Evolutionary conservation across 108 stramenopile genomes (phyloP), one percentile per base, ranked within the genome.

Genomic region (Epithemia pelagica): DNA sequence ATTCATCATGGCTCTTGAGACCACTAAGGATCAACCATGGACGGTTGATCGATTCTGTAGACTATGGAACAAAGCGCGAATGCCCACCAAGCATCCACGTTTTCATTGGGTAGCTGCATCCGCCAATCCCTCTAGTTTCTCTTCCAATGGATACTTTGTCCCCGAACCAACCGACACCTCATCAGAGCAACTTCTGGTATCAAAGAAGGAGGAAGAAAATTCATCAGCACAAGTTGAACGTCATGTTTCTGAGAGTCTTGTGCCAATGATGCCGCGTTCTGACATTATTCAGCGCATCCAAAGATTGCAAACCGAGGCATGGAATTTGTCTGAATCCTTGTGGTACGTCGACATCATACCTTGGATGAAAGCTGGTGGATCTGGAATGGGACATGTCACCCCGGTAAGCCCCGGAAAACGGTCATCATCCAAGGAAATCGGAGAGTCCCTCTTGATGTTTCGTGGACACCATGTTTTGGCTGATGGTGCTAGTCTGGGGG

Each of bases 381-480:
- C 28, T 2, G 65, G 65, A 10, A 46, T 15, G 5, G 15, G 10
- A 5, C 5, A 15, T 46, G 18, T 28, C 53, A 55, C 30, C 52
- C 22, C 18, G 24, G 52, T 3, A 21, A 24, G 19, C 32, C 24
- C 19, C 5, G 61, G 65, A 68, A 67, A 55, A 23, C 69, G 54
- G 46, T 0, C 56, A 19, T 30, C 20, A 0, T 25, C 27, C n/a
- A 46, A 61, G n/a, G 57, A 32, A 0, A 30, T 46, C 22, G 80
- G 80, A 5, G 92, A 94, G 65, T 82, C 86, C 20, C 59, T 90
- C 0, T 56, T 94, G 5, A 59, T 91, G 1, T 94, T 94, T 71
- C 88, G 88, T 60, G 83, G 80, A 0, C 89, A 90, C 59, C 93
- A 94, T 72, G 83, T 82, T 3, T 37, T 94, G 71, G 93, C 81